Evolutionary conservation across 2,329 filamentous ascomycete genomes (phyloP).

Genomic region (Fusarium tjaetaba): DNA sequence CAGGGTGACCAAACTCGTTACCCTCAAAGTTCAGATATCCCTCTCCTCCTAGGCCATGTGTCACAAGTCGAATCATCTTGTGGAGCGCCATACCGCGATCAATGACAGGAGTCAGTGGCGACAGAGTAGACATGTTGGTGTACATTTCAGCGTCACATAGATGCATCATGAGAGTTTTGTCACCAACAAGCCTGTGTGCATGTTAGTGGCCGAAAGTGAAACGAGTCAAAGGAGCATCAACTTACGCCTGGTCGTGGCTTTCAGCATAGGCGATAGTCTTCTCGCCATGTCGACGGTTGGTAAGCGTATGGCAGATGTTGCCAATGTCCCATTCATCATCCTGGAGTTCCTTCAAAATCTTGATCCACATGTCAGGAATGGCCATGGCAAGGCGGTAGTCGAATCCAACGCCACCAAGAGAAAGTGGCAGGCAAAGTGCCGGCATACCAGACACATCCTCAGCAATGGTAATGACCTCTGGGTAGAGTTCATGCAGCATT

Average conservation of each 20-base stretch:
- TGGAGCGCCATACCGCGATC: conserved; percentile 91
- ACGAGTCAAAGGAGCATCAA: conserved; percentile 38
- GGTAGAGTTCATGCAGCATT: conserved; percentile 91
- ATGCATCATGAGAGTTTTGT: conserved; percentile 98
- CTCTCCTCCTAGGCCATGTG: conserved; percentile 90
- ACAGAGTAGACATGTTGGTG: conserved; percentile 92
- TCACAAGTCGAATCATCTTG: conserved; percentile 97
- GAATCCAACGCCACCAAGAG: conserved; percentile 91
- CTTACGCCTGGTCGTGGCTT: conserved; percentile 96
- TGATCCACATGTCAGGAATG: conserved; percentile 98
- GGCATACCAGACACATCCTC: conserved; percentile 99
- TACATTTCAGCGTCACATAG: conserved; percentile 97
- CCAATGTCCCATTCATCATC: conserved; percentile 94
- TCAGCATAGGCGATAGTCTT: conserved; percentile 99
- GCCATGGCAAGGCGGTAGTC: conserved; percentile 99
- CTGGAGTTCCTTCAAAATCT: conserved; percentile 91
- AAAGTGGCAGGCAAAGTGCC: conserved; percentile 86
- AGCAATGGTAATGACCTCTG: conserved; percentile 87
- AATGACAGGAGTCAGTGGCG: conserved; percentile 86
- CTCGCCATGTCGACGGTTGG: conserved; percentile 92
- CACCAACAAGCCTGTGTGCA: conserved; percentile 80
- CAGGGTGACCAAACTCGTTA: conserved; percentile 98
- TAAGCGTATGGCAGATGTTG: conserved; percentile 85
- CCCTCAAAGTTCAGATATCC: conserved; percentile 99
- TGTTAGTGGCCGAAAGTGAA: conserved; percentile 36